Evolutionary conservation across 2,329 filamentous ascomycete genomes (phyloP).

Genomic region (Leptographium procerum): DNA sequence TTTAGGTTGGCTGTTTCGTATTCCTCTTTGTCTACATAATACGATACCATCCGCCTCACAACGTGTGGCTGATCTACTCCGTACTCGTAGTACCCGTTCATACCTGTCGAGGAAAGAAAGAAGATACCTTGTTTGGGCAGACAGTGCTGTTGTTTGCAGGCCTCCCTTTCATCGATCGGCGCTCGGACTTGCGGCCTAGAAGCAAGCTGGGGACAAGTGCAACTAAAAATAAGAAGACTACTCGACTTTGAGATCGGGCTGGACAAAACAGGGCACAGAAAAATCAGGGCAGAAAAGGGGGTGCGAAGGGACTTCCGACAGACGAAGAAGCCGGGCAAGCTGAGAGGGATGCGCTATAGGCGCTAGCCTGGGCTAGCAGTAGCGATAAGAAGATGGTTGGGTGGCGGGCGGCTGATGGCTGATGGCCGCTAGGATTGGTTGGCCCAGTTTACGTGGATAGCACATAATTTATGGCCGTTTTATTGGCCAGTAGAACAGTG

Average conservation of each 20-base stretch:
- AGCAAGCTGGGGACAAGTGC: neutral
- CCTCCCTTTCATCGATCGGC: neutral
- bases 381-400: neutral
- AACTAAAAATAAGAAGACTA: neutral
- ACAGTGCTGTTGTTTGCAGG: neutral
- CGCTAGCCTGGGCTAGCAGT: neutral
- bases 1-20: no score
- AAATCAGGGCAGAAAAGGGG: neutral
- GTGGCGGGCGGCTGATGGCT: neutral
- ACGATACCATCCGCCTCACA: no score
- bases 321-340: neutral
- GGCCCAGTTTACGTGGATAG: neutral
- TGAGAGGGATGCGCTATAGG: neutral
- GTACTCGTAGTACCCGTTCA: no score
- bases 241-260: neutral
- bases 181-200: neutral
- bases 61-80: no score
- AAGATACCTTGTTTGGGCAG: no score
- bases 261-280: neutral
- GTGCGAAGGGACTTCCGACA: neutral
- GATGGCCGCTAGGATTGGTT: neutral
- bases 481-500: neutral
- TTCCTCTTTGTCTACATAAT: no score
- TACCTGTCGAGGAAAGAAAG: neutral
- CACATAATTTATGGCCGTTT: neutral